Conservation (phyloP, 2,329 filamentous ascomycete species). For the Phyllosticta ampelicida region DNA sequence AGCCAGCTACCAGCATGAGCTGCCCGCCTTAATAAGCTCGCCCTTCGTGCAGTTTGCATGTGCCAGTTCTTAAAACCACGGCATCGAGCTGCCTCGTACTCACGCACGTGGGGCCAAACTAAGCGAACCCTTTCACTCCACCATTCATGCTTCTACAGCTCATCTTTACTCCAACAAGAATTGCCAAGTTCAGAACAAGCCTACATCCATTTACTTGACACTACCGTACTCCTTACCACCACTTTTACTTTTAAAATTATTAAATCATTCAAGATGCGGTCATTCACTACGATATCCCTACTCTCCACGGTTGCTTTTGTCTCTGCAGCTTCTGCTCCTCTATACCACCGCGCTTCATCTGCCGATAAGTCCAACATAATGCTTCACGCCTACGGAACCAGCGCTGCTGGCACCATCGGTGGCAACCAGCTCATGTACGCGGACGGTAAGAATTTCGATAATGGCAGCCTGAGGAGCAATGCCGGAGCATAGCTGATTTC, state of each 20-base stretch:
- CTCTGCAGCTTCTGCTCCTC: slow-evolving; percentile 1
- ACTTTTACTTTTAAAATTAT: neutral
- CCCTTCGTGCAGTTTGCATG: neutral
- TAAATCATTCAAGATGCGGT: neutral
- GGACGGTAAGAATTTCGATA: neutral
- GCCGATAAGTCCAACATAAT: neutral
- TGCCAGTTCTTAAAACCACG: neutral
- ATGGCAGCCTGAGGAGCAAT: neutral
- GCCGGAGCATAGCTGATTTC: neutral
- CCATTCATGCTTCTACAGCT: neutral
- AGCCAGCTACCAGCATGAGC: neutral
- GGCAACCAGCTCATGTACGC: slow-evolving; percentile 4
- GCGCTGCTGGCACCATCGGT: slow-evolving; percentile 2
- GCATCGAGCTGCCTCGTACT: neutral
- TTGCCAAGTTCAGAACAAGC: neutral
- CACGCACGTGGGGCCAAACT: neutral
- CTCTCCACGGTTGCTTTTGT: slow-evolving; percentile 1
- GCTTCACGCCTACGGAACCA: slow-evolving; percentile 5
- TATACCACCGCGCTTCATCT: neutral
- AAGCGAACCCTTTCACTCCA: slow-evolving; percentile 1
- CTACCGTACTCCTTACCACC: neutral
- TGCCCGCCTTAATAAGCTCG: neutral
- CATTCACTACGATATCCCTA: neutral
- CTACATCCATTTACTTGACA: neutral
- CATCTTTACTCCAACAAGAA: slow-evolving; percentile 6